Evolutionary conservation across 2,329 filamentous ascomycete genomes (phyloP).

Genomic region (Ascochyta clinopodiicola): DNA sequence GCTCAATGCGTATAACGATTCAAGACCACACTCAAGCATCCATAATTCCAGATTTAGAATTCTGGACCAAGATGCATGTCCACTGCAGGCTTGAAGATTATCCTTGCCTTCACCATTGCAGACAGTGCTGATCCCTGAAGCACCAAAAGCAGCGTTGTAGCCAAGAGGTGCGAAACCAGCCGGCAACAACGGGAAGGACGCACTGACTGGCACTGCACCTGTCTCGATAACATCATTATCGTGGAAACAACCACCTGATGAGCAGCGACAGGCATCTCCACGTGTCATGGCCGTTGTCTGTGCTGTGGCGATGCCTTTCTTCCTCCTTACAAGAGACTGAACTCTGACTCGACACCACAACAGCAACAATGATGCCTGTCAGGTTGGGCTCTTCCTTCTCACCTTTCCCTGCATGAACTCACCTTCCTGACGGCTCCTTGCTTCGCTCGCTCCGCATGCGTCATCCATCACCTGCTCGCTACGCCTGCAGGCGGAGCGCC

Average conservation of each 20-base stretch:
- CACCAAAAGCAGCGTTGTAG: conserved; percentile 14
- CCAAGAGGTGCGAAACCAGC: conserved; percentile 14
- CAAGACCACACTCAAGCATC: neutral
- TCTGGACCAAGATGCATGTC: neutral
- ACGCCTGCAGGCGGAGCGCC: conserved; percentile 4
- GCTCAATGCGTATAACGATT: neutral
- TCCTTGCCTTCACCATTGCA: neutral
- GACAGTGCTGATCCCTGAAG: conserved; percentile 8
- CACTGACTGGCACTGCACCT: conserved; percentile 9
- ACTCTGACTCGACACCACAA: conserved; percentile 8
- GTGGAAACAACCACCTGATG: neutral
- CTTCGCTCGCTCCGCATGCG: conserved; percentile 8
- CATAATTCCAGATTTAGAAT: neutral
- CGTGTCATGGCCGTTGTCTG: conserved; percentile 6
- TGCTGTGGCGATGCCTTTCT: conserved; percentile 10
- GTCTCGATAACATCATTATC: neutral
- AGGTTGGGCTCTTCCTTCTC: neutral
- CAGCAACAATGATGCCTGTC: neutral
- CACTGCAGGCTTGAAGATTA: neutral
- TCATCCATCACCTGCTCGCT: conserved; percentile 16
- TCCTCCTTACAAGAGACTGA: neutral
- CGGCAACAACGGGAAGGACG: conserved; percentile 10
- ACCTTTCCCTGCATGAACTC: neutral
- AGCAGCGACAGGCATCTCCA: conserved; percentile 5
- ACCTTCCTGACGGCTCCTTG: neutral